Evolutionary conservation across 1,139 yeast genomes (phyloP), one percentile per base, ranked within the genome.

Genomic region (Yamadazyma trypodendri): DNA sequence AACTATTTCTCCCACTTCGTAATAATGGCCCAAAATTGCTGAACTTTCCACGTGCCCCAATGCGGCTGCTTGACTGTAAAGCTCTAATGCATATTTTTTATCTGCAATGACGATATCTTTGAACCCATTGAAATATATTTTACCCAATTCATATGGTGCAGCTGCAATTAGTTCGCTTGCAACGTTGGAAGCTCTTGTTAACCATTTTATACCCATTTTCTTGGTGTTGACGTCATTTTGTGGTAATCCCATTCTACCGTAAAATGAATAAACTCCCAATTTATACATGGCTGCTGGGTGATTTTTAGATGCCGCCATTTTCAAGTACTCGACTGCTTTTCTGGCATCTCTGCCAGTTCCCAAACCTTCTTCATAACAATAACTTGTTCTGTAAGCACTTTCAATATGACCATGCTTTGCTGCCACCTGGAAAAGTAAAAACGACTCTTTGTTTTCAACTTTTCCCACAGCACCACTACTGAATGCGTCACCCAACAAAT

Each of bases 221-320:
- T 89, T 85, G 18, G 87, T 82, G 42, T 75, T 79, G 18, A 79
- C 68, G 50, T 79, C 81, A 45, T 76, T 75, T 4, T 84, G 70
- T 11, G 46, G 38, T 35, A 90, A 60, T 1, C 97, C 97, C 90
- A 90, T 82, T 48, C 86, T 73, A 8, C 88, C 81, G 55, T 87
- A 79, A 58, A 84, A 92, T 28, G 89, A 84, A 46, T 90, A 89
- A 35, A 87, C 72, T 6, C 97, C 97, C 45, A 89, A 70, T 55
- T 90, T 85, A 63, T 84, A 84, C 95, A 90, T 88, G 4, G 97
- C 96, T 11, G 96, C 92, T 0, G 97, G 89, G 58, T 92, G 98
- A 55, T 87, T 87, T 54, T 84, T 84, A 21, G 90, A 75, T 0
- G 97, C 96, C 0, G 97, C 96, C 60, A 83, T 83, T 55, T 86